Conservation (phyloP, 2,329 filamentous ascomycete genomes). For the Pseudopyrenochaeta lycopersici region DNA sequence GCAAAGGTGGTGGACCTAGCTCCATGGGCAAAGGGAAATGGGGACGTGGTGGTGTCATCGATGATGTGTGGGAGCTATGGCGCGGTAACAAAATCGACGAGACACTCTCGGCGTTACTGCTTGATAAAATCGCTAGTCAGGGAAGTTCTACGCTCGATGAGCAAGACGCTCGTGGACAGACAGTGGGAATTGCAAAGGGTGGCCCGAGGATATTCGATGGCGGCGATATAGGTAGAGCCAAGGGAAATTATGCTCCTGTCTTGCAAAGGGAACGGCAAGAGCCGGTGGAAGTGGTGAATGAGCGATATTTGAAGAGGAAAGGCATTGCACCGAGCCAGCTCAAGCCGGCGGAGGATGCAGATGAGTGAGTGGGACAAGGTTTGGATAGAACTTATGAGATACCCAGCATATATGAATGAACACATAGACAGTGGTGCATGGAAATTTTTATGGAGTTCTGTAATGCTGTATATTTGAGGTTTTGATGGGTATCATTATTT, state of each 20-base stretch:
- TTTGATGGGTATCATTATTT: conserved; percentile 6
- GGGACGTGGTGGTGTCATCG: conserved; percentile 46
- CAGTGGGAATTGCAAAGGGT: conserved; percentile 28
- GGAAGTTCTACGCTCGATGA: conserved; percentile 41
- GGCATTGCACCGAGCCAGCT: conserved; percentile 46
- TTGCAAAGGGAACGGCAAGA: conserved; percentile 66
- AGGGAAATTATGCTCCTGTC: conserved; percentile 66
- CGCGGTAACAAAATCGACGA: conserved; percentile 88
- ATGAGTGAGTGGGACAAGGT: conserved; percentile 28
- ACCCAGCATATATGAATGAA: background rate
- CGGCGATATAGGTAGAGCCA: conserved; percentile 61
- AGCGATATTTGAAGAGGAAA: conserved; percentile 64
- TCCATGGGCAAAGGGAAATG: conserved; percentile 41
- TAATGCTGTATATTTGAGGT: too few relatives aligned
- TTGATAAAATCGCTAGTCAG: conserved; percentile 66
- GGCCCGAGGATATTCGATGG: conserved; percentile 68
- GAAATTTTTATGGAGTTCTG: background rate
- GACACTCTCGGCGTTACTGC: conserved; percentile 76
- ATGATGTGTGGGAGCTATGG: conserved; percentile 83
- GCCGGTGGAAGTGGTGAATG: conserved; percentile 69
- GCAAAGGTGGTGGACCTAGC: conserved; percentile 20
- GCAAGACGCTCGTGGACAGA: conserved; percentile 15
- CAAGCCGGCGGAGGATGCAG: conserved; percentile 25
- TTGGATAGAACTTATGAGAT: background rate
- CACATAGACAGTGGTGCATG: background rate